Evolutionary conservation across 2,329 filamentous ascomycete genomes (phyloP), one percentile per base, ranked within the genome.

Genomic region (Xylaria sp.): DNA sequence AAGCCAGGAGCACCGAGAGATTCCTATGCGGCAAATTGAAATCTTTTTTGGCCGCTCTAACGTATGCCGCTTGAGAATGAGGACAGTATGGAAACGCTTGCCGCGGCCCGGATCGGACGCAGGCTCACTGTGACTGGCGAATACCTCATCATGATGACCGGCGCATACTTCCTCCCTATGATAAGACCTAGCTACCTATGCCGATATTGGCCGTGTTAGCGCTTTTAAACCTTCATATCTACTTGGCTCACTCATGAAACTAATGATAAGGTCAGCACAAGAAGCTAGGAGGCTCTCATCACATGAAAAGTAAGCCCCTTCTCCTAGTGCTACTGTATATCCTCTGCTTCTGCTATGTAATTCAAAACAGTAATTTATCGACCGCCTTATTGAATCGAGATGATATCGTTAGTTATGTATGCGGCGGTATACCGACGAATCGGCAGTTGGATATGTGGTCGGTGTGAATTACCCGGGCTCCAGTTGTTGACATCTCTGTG

Each of bases 401-500:
- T 36, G 30, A 60, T 51, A n/a, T 45, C n/a, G 42, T 55, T 30
- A 42, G 57, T 59, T 61, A 57, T 48, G 30, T 24, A 50, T 34
- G 27, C 27, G 24, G 12, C 32, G 45, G 32, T 6, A 27, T 39
- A 19, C 21, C 42, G 7, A n/a, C 53, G 58, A 61, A 45, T 54
- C 66, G 66, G 66, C 62, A 68, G 36, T 50, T 62, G 53, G 11
- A n/a, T 42, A 50, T 62, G 32, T 65, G 14, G 7, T 65, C 32
- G 51, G 11, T 32, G 42, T 11, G 4, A 68, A 68, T 68, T 68
- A 68, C n/a, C 66, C 66, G 66, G 57, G 30, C 58, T 47, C 53
- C 27, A n/a, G 30, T 53, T 53, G 27, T 51, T 34, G 19, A 12
- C 19, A 61, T 57, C 30, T 17, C 17, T 30, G 27, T 27, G 4